Percentiles rank a stretch among this genome's conserved stretches.
phyloP scores from a whole-genome alignment of 495 filamentous ascomycete species.

The Xylaria palmicola region DNA sequence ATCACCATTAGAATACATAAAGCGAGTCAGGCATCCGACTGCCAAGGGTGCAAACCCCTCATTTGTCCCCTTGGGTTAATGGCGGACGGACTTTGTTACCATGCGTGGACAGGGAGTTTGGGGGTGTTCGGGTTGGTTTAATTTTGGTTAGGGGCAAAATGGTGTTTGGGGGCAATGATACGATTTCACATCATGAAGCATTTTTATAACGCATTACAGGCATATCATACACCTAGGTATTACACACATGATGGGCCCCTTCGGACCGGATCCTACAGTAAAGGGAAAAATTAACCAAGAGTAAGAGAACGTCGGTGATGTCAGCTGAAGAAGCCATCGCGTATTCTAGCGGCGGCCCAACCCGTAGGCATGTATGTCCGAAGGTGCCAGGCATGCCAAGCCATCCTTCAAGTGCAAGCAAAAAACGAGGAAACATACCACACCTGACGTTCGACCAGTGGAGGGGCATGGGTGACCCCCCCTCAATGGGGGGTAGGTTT shows the following conservation, averaged over 20 bases:
- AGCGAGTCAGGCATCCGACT: constrained; percentile 5
- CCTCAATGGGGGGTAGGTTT: neutral
- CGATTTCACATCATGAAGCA: neutral
- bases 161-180: constrained; percentile 15
- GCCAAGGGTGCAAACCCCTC: constrained; percentile 11
- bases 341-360: constrained; percentile 11
- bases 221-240: no score
- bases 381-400: neutral
- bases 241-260: no score
- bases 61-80: neutral
- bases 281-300: no score
- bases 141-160: constrained; percentile 2
- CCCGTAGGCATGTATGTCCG: neutral
- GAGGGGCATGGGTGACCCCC: neutral
- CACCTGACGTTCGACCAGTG: constrained; percentile 4
- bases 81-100: neutral
- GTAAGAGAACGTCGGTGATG: neutral
- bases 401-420: no score
- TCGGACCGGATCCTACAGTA: no score
- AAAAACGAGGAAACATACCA: neutral
- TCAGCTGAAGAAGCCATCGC: neutral
- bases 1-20: constrained; percentile 6
- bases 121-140: constrained; percentile 13
- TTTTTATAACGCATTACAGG: constrained; percentile 5
- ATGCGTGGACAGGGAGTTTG: constrained; percentile 11